Evolutionary conservation across 768 basidiomycete genomes (phyloP), one percentile per base, ranked within the genome.

Genomic region (Boletellus ananas): DNA sequence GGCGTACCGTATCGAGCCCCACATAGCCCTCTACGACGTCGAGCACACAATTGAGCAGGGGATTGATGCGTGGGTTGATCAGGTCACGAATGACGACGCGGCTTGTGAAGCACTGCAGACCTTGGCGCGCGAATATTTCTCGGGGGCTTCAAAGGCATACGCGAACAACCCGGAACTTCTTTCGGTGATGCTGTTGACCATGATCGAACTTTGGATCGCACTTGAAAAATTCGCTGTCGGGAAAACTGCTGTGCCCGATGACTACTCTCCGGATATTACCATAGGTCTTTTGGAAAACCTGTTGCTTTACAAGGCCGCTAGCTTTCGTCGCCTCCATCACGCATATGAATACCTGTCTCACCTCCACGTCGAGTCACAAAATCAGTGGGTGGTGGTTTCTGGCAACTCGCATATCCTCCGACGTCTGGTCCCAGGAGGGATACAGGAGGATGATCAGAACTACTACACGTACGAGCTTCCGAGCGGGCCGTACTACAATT

Each of bases 181-280:
- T 34, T 43, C 43, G 5, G 31, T 33, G 29, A 34, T 43, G 41
- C 17, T 31, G n/a, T 42, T 42, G 17, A 42, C 40, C 14, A n/a
- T 16, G 41, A 42, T 31, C 6, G 31, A 43, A 18, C 31, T 43
- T 1, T 33, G 43, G 43, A 6, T 43, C 18, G 43, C 43, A 12
- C 31, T 43, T 5, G 29, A 43, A 3, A 11, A 34, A 11, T 18
- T 33, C 7, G 43, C 8, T 21, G 6, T 34, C 31, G 10, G 21
- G 43, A 18, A 43, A 17, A 33, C 34, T 13, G 18, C 31, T 18
- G 34, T 43, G 3, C 43, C 34, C 6, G 31, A 31, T 16, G 58
- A 72, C 3, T 80, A 77, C 46, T 73, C 76, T 13, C 78, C 79
- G 0, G 79, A 77, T 45, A 57, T 81, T 0, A 67, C 74, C 0